Evolutionary conservation across 345 rosid species (phyloP).

Genomic region (Arabis alpina): DNA sequence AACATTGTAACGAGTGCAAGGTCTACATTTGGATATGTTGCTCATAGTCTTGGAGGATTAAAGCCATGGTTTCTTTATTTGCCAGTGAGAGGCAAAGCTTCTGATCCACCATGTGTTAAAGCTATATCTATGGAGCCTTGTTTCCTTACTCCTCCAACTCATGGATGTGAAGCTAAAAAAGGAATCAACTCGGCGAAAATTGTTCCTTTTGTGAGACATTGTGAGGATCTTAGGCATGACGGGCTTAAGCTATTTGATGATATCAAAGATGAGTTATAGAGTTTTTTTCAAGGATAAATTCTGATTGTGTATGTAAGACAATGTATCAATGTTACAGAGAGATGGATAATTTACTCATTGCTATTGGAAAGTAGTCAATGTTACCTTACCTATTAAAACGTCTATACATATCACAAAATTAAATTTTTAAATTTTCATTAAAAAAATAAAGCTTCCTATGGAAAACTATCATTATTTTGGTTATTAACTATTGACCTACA

Average conservation of each 20-base stretch:
- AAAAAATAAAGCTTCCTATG: background rate
- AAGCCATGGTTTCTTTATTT: slow-evolving; percentile 45
- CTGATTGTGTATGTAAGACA: too few relatives aligned
- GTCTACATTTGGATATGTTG: slow-evolving; percentile 71
- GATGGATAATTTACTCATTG: background rate
- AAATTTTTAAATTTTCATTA: background rate
- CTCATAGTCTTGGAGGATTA: slow-evolving; percentile 55
- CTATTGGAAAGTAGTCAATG: too few relatives aligned
- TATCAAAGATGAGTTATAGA: slow-evolving; percentile 30
- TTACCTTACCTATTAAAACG: background rate
- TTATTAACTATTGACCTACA: background rate
- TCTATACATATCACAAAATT: slow-evolving; percentile 8
- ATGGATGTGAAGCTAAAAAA: slow-evolving; percentile 38
- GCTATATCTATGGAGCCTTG: slow-evolving; percentile 51
- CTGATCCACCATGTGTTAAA: slow-evolving; percentile 46
- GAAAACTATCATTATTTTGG: background rate
- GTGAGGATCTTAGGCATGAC: slow-evolving; percentile 43
- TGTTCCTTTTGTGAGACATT: slow-evolving; percentile 45
- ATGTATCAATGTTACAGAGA: too few relatives aligned
- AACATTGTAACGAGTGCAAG: slow-evolving; percentile 53
- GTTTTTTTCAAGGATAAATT: background rate
- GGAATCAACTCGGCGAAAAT: slow-evolving; percentile 23
- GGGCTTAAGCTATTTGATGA: slow-evolving; percentile 49
- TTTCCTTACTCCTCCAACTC: slow-evolving; percentile 42
- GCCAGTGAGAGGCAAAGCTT: slow-evolving; percentile 34